Evolutionary conservation across 2,329 filamentous ascomycete genomes (phyloP), one percentile per base, ranked within the genome.

Genomic region (Trichoderma guizhouense): DNA sequence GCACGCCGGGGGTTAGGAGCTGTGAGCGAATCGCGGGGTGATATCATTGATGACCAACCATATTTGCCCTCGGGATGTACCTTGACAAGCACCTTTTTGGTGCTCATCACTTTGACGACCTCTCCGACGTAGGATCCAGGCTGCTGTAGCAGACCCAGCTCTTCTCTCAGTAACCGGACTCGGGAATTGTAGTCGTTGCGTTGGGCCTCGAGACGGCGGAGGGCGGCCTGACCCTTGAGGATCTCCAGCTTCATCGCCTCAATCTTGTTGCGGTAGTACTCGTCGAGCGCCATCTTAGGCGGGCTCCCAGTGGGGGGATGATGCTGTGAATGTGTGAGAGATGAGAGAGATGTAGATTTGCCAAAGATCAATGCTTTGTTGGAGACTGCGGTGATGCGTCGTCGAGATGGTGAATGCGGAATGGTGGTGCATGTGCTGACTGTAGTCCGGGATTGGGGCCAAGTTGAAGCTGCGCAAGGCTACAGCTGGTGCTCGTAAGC

Each of bases 201-300:
- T 84, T 99, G 97, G 77, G 96, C 96, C 87, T 99, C 96, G 78
- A 99, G 89, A 81, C 96, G 91, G 77, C 96, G 92, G 74, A 99
- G 88, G 72, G 97, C 94, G 71, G 96, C 95, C 86, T 99, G 96
- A 71, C 96, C 95, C 85, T 98, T 95, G 82, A 99, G 95, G 82
- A 99, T 99, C 90, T 99, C 95, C 83, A 99, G 94, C 92, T 98
- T 98, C 93, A 98, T 97, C 83, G 93, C 91, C 93, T 99, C 96
- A 85, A 98, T 98, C 89, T 99, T 99, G 88, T 98, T 98, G 86
- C 96, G 93, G 84, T 97, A 99, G 87, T 98, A 99, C 84, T 93
- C 97, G 84, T 98, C 96, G 85, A 99, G 93, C 89, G 95, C 95
- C 96, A 99, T 99, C 82, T 81, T 91, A 89, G 66, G 75, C 78